A percentile compares a stretch with the other conserved stretches of the same genome.
These are phyloP conservation scores for Oemleria cerasiformis DNA, from an alignment of 306 rosid species.

Conservation along the genomic window DNA sequence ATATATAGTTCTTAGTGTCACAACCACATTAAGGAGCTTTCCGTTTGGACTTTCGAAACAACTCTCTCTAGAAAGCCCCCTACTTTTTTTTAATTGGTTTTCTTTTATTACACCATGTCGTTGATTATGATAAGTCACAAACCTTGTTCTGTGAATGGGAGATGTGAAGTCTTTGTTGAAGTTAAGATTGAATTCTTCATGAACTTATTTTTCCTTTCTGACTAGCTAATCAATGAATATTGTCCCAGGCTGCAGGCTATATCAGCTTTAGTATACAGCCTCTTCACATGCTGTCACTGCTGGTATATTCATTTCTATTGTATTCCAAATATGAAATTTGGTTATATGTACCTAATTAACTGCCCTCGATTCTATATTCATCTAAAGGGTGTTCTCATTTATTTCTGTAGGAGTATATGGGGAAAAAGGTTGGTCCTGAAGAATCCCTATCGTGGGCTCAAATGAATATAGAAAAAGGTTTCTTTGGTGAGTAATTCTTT, in stretches of 20 bases:
- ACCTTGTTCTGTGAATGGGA: not conserved
- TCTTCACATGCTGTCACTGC: constrained; percentile 31
- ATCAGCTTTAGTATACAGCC: constrained; percentile 46
- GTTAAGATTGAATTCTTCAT: not conserved
- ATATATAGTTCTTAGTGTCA: too few relatives aligned
- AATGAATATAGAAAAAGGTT: constrained; percentile 34
- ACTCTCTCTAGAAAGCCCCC: too few relatives aligned
- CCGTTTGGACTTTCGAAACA: too few relatives aligned
- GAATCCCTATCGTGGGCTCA: constrained; percentile 34
- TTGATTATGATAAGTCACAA: not conserved
- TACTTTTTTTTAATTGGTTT: not conserved
- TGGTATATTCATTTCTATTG: constrained; percentile 32
- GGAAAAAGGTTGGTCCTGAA: constrained; percentile 33
- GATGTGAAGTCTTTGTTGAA: not conserved
- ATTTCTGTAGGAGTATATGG: constrained; percentile 33
- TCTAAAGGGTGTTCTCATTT: not conserved
- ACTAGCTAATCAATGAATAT: constrained; percentile 6
- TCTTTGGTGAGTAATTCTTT: constrained; percentile 24
- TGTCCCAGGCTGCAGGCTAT: constrained; percentile 39
- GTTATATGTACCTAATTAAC: not conserved
- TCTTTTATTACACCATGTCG: not conserved
- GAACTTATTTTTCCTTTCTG: not conserved
- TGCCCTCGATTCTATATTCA: not conserved
- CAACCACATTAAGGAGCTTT: too few relatives aligned
- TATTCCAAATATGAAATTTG: not conserved